Conservation (phyloP, 805 yeast species). For the Kluyveromyces lactis region DNA sequence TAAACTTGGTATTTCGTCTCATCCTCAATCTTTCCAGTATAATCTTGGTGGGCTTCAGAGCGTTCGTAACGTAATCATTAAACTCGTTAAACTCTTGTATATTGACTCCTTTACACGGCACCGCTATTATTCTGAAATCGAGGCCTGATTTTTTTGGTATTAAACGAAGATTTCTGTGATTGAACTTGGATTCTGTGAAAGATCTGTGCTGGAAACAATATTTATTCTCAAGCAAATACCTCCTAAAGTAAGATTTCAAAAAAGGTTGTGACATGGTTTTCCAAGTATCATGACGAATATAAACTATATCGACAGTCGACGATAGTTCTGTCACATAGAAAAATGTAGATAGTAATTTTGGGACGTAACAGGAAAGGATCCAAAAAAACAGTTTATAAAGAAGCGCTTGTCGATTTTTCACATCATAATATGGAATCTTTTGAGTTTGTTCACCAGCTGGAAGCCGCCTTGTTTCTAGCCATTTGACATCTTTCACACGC, state of each 20-base stretch:
- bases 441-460: background rate
- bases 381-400: constrained; percentile 41
- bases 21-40: constrained; percentile 30
- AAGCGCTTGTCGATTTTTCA: background rate
- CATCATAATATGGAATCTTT: constrained; percentile 2
- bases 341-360: constrained; percentile 39
- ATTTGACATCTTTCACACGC: constrained; percentile 36
- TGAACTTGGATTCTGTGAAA: constrained; percentile 13
- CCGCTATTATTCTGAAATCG: constrained; percentile 53
- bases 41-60: constrained; percentile 37
- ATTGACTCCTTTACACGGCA: constrained; percentile 39
- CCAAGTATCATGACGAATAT: constrained; percentile 59
- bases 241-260: constrained; percentile 34
- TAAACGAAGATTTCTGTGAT: constrained; percentile 38
- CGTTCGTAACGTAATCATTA: constrained; percentile 28
- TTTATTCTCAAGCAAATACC: constrained; percentile 26
- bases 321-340: constrained; percentile 64
- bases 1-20: constrained; percentile 18
- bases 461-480: constrained; percentile 36
- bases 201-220: constrained; percentile 17
- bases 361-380: constrained; percentile 43
- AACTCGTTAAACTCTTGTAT: constrained; percentile 29
- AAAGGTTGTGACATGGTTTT: constrained; percentile 33
- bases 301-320: constrained; percentile 33
- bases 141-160: constrained; percentile 45